Conservation (phyloP, 2,329 filamentous ascomycete genomes). For the Talaromyces sp. region DNA sequence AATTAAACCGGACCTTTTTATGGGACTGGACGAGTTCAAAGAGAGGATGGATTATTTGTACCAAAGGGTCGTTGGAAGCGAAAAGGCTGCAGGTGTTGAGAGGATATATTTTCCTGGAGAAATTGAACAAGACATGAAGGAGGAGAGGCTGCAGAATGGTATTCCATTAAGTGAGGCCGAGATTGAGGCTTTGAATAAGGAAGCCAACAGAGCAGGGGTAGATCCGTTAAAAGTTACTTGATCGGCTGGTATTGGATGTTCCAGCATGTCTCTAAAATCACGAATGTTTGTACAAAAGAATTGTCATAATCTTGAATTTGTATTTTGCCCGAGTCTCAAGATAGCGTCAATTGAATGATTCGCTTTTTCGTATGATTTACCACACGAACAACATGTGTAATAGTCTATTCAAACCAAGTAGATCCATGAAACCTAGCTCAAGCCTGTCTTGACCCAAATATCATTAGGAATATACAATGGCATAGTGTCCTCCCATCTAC, state of each 20-base stretch:
- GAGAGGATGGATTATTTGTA: conserved; percentile 56
- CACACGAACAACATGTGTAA: background rate
- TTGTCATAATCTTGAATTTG: background rate
- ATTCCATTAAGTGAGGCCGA: conserved; percentile 49
- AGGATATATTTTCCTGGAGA: conserved; percentile 57
- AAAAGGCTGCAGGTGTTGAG: conserved; percentile 52
- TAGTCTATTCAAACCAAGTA: background rate
- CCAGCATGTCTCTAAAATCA: background rate
- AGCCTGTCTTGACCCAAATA: background rate
- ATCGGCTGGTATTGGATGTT: background rate
- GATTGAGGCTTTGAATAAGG: conserved; percentile 46
- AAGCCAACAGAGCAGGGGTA: conserved; percentile 43
- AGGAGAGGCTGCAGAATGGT: conserved; percentile 38
- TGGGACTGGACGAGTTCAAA: conserved; percentile 65
- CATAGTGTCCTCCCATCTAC: background rate
- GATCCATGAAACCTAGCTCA: background rate
- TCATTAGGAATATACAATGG: background rate
- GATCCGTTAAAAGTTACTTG: conserved; percentile 8
- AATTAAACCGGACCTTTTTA: conserved; percentile 70
- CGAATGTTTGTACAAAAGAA: background rate
- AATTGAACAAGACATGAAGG: conserved; percentile 48
- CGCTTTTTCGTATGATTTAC: background rate
- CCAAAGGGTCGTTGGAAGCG: conserved; percentile 47
- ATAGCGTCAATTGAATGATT: background rate
- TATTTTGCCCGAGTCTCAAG: background rate